These are phyloP conservation scores for Nissolia schottii DNA, from an alignment of 306 rosid species.

Conservation along the genomic window DNA sequence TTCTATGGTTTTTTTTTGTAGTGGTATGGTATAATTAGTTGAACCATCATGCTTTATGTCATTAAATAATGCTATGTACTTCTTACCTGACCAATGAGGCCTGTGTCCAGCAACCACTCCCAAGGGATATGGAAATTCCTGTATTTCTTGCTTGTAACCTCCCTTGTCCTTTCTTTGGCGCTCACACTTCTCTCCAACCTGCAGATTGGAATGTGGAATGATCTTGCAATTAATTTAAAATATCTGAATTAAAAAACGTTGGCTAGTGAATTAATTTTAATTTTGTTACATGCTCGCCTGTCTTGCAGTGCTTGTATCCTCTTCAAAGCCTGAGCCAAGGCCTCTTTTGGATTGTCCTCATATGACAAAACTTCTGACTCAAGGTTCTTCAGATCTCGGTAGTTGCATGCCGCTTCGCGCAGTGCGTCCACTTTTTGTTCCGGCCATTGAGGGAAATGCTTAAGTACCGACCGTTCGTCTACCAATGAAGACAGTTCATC, in stretches of 20 bases:
- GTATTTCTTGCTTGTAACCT: constrained; percentile 59
- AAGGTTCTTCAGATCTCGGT: constrained; percentile 66
- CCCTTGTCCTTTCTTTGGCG: constrained; percentile 67
- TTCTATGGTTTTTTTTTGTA: neutral
- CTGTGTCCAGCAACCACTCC: constrained; percentile 83
- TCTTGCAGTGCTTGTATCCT: constrained; percentile 85
- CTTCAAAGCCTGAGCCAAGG: constrained; percentile 44
- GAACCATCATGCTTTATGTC: neutral
- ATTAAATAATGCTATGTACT: neutral
- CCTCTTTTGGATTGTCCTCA: constrained; percentile 65
- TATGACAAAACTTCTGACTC: constrained; percentile 53
- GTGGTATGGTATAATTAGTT: neutral
- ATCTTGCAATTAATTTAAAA: neutral
- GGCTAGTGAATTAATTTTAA: constrained; percentile 1
- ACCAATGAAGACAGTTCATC: constrained; percentile 67
- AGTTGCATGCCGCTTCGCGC: constrained; percentile 81
- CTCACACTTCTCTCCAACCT: constrained; percentile 78
- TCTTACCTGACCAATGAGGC: constrained; percentile 70
- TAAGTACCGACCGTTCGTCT: constrained; percentile 80
- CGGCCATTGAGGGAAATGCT: constrained; percentile 89
- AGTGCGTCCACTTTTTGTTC: constrained; percentile 82
- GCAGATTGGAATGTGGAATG: constrained; percentile 20
- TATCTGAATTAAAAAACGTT: neutral
- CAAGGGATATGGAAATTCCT: constrained; percentile 75
- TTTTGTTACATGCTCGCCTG: constrained; percentile 82